Evolutionary conservation across 2,329 filamentous ascomycete species (phyloP), one percentile per base, ranked within the genome.

Genomic region (Stemphylium lycopersici): DNA sequence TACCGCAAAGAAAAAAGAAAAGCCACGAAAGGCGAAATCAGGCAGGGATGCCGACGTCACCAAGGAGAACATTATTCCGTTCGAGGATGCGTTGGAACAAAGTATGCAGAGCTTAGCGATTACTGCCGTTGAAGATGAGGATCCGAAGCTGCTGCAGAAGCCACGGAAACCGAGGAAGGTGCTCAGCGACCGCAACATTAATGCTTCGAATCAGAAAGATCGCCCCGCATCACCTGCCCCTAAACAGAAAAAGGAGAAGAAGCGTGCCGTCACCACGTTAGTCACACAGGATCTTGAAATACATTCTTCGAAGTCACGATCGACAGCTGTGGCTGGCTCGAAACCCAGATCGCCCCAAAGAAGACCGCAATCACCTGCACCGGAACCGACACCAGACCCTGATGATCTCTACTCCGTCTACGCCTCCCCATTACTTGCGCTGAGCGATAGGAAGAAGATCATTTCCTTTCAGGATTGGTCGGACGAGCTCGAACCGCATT

Each of bases 381-480:
- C 63, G 11, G 57, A 66, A 33, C 29, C 61, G 2, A 67, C 64
- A 15, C 63, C 66, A 2, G 62, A 66, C 11, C 63, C 64, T 4
- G 58, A 67, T 8, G 62, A 71, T 29, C 42, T 68, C 10, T 73
- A 69, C 48, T 54, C 60, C 2, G 32, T 55, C 6, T 67, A 76
- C 37, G 62, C 64, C 0, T 59, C 63, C 1, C 61, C 69, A 3
- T 55, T 77, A 2, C 54, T 76, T 10, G 52, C 62, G 6, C 65
- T 73, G 24, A 74, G 71, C 55, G 68, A 68, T 40, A 56, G 59
- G 41, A 59, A 53, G 34, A 52, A 42, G 32, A 56, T 73, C 16
- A 63, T 72, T 1, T 55, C 68, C 6, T 81, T 81, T 52, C 57
- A 68, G 3, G 59, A 70, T n/a, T 81, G 78, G 78, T 71, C 77